Evolutionary conservation across 2,329 filamentous ascomycete genomes (phyloP).

Genomic region (Clathrospora elynae): DNA sequence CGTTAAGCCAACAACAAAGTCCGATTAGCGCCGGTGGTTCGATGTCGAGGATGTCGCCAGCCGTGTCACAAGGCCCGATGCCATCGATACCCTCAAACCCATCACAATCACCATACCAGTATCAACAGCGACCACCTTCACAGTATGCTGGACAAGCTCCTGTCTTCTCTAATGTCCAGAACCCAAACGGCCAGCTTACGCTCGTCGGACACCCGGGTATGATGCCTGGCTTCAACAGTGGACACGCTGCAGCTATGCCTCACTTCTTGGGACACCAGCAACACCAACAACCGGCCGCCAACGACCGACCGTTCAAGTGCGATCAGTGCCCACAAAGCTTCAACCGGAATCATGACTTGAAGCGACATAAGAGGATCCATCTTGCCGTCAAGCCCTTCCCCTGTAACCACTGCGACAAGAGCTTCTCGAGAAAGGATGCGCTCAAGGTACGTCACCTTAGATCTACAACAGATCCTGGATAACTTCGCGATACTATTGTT

Average conservation of each 20-base stretch:
- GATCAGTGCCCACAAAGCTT: conserved; percentile 92
- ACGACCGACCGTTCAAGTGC: conserved; percentile 92
- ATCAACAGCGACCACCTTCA: conserved; percentile 52
- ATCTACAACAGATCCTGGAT: no score
- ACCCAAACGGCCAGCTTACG: conserved; percentile 72
- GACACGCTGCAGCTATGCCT: conserved; percentile 69
- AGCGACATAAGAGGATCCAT: conserved; percentile 94
- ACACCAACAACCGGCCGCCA: conserved; percentile 59
- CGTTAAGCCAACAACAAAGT: conserved; percentile 52
- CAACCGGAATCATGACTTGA: conserved; percentile 94
- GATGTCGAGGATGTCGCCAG: conserved; percentile 60
- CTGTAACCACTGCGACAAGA: conserved; percentile 90
- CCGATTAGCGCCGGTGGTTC: conserved; percentile 55
- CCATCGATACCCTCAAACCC: conserved; percentile 53
- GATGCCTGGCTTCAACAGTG: conserved; percentile 64
- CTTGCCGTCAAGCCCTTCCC: conserved; percentile 94
- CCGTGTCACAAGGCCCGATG: conserved; percentile 50
- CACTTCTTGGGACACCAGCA: conserved; percentile 60
- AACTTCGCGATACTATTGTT: no score
- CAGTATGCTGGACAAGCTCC: conserved; percentile 61
- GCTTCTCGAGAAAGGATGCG: conserved; percentile 94
- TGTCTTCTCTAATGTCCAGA: conserved; percentile 79
- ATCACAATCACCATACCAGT: conserved; percentile 54
- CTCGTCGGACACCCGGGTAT: conserved; percentile 67
- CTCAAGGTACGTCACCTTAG: conserved; percentile 92